These are phyloP conservation scores for Sarocladium kiliense DNA, from an alignment of 2,329 filamentous ascomycete species.

Conservation along the genomic window DNA sequence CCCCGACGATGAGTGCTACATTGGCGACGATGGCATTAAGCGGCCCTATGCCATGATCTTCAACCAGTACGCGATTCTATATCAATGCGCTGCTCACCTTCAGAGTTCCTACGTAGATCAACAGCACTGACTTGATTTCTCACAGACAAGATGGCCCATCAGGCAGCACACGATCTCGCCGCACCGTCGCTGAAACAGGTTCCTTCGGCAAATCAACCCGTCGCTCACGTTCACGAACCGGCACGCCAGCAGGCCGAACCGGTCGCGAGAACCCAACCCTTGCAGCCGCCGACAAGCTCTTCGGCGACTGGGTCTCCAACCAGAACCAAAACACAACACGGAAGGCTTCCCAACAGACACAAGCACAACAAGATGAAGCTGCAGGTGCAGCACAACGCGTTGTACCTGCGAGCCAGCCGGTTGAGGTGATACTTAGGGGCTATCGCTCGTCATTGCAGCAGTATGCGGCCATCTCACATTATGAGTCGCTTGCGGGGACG, in stretches of 20 bases:
- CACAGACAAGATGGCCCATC: constrained; percentile 48
- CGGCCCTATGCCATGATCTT: constrained; percentile 63
- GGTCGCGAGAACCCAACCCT: constrained; percentile 56
- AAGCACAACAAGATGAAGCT: constrained; percentile 38
- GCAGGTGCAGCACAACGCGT: constrained; percentile 22
- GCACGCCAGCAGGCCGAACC: constrained; percentile 47
- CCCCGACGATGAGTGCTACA: constrained; percentile 62
- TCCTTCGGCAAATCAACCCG: constrained; percentile 64
- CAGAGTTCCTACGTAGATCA: background rate
- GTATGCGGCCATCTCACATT: constrained; percentile 86
- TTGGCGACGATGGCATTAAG: constrained; percentile 60
- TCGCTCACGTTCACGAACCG: constrained; percentile 57
- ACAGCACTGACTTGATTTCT: constrained; percentile 8
- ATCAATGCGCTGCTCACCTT: background rate
- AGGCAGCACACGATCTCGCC: constrained; percentile 42
- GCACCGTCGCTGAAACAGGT: constrained; percentile 53
- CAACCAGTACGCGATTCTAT: constrained; percentile 46
- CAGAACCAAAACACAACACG: constrained; percentile 22
- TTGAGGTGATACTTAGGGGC: constrained; percentile 81
- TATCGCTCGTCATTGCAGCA: constrained; percentile 61
- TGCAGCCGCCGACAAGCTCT: constrained; percentile 56
- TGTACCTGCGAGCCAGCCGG: constrained; percentile 31
- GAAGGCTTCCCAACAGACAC: constrained; percentile 19
- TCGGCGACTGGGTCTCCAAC: constrained; percentile 51
- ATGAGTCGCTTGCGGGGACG: constrained; percentile 76